Conservation (phyloP, 805 yeast species). For the Naumovozyma baii region DNA sequence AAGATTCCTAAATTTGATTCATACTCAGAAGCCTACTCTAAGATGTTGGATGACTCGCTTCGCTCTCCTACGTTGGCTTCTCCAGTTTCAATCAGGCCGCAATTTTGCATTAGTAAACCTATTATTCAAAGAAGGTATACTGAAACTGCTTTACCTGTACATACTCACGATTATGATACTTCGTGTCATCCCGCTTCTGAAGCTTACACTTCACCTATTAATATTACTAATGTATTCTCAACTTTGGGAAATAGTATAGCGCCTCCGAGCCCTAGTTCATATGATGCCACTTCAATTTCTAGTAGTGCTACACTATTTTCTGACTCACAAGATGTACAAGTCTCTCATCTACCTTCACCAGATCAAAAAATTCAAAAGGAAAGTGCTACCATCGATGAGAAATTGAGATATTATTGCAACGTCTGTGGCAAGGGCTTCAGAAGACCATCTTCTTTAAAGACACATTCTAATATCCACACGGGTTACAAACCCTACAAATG, state of each 20-base stretch:
- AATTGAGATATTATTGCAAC: constrained; percentile 39
- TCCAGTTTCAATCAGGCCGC: neutral
- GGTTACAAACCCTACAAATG: constrained; percentile 84
- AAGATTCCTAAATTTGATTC: neutral
- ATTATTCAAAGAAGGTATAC: neutral
- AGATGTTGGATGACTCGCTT: neutral
- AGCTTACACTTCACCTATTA: too few species aligned
- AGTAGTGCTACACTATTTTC: too few species aligned
- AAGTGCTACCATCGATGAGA: neutral
- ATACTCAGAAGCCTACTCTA: neutral
- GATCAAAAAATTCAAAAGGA: neutral
- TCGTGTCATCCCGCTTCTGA: too few species aligned
- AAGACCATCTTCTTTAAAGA: constrained; percentile 77
- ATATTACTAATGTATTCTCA: too few species aligned
- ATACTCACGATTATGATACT: too few species aligned
- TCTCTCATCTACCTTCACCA: neutral
- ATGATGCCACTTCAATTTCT: too few species aligned
- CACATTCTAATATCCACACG: constrained; percentile 75
- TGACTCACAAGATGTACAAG: too few species aligned
- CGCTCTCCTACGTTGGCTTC: neutral
- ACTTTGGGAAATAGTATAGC: too few species aligned
- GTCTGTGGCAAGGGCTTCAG: constrained; percentile 70
- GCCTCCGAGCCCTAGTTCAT: too few species aligned
- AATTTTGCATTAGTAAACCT: neutral
- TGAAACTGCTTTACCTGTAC: neutral